Evolutionary conservation across 805 yeast genomes (phyloP).

Genomic region (Lipomyces starkeyi): DNA sequence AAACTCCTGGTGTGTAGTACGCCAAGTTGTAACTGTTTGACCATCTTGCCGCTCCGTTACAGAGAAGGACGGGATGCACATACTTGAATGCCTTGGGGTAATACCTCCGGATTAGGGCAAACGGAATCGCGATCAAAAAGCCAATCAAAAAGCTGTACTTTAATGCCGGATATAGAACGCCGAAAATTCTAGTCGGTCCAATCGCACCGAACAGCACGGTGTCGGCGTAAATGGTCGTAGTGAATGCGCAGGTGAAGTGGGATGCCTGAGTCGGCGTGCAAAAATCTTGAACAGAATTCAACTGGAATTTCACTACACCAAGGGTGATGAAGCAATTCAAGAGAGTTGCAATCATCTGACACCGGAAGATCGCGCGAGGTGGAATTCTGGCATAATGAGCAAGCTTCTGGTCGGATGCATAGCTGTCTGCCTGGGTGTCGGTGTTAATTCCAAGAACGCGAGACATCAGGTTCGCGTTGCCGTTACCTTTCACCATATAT

Average conservation of each 20-base stretch:
- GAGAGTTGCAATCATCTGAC: constrained; percentile 59
- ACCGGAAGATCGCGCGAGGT: constrained; percentile 56
- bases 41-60: constrained; percentile 22
- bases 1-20: constrained; percentile 27
- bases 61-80: constrained; percentile 19
- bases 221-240: constrained; percentile 58
- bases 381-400: constrained; percentile 62
- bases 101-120: constrained; percentile 21
- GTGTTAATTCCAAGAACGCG: constrained; percentile 53
- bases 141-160: constrained; percentile 36
- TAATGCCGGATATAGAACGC: constrained; percentile 44
- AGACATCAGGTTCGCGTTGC: constrained; percentile 56
- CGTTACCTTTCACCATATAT: constrained; percentile 65
- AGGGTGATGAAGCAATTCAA: constrained; percentile 61
- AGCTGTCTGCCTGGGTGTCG: constrained; percentile 53
- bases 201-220: constrained; percentile 68
- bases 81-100: constrained; percentile 12
- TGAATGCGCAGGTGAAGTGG: constrained; percentile 56
- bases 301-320: constrained; percentile 51
- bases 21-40: constrained; percentile 24
- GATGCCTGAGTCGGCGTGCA: constrained; percentile 54
- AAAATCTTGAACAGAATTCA: constrained; percentile 48
- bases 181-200: constrained; percentile 66
- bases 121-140: constrained; percentile 22
- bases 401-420: constrained; percentile 50